Conservation (phyloP, 2,329 filamentous ascomycete genomes). For the Didymella segeticola region DNA sequence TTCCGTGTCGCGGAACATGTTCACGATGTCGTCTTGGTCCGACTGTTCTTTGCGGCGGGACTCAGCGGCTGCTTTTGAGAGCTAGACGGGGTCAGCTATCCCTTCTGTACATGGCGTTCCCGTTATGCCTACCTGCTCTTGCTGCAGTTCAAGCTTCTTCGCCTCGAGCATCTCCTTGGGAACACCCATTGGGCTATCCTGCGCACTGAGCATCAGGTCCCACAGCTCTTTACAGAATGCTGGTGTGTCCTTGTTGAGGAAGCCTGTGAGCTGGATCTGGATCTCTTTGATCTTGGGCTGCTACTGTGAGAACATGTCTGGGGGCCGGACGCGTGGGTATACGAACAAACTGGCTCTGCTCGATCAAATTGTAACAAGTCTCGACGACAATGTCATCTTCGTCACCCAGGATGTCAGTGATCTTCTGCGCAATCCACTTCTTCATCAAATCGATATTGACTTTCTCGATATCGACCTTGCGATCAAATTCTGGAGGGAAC, state of each 20-base stretch:
- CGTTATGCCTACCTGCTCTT: conserved; percentile 77
- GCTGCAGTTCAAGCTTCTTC: conserved; percentile 92
- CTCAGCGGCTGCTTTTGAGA: conserved; percentile 80
- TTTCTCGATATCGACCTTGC: conserved; percentile 97
- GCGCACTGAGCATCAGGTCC: conserved; percentile 89
- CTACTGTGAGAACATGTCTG: conserved; percentile 22
- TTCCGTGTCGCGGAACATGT: conserved; percentile 71
- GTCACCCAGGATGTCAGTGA: conserved; percentile 84
- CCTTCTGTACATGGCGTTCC: background rate
- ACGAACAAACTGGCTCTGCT: conserved; percentile 78
- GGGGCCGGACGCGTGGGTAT: background rate
- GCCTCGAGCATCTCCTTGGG: conserved; percentile 94
- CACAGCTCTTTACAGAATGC: conserved; percentile 93
- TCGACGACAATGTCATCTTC: conserved; percentile 98
- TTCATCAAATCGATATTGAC: conserved; percentile 98
- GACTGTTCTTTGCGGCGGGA: conserved; percentile 71
- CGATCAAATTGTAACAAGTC: conserved; percentile 73
- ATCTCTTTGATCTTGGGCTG: conserved; percentile 95
- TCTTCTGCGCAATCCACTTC: conserved; percentile 93
- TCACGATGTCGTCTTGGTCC: conserved; percentile 69
- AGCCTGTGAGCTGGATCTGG: conserved; percentile 93
- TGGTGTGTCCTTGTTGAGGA: conserved; percentile 89
- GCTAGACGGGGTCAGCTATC: conserved; percentile 61
- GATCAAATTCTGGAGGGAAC: conserved; percentile 90
- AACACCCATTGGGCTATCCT: conserved; percentile 85